Base-by-base conservation (phyloP, 2,329 filamentous ascomycete species). In the Fusarium chaquense region DNA sequence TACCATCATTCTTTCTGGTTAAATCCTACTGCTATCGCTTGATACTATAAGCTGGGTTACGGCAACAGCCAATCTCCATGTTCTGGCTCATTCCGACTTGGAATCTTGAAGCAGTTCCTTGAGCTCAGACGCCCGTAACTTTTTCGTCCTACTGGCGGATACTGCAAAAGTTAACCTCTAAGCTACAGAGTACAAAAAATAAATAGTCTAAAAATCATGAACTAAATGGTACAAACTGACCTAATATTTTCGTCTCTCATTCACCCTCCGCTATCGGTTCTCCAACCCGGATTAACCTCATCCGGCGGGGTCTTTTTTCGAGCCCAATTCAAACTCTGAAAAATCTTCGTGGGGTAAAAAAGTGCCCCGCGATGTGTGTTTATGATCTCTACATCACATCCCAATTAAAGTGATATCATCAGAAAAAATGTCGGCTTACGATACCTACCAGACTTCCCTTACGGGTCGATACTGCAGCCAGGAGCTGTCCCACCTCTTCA, bases 401-500 rank as follows among this genome's bases (percentile, higher is more conserved):
- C 40, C 51, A 22, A 45, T 47, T 44, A 26, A 33, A 50, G 53
- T 52, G 53, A 56, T 30, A 41, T 36, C 43, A 35, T 40, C 11
- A 12, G 46, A 33, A 46, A 46, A 28, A 35, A 64, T 64, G 61
- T n/a, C 58, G 9, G 32, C 58, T 33, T 63, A 33, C 32, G 58
- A 62, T 33, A 62, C 58, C 11, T 63, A 63, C 35, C 60, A 63
- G 20, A 63, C 60, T 22, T 62, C 60, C 28, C 16, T 63, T 7
- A 63, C 60, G 4, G 58, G 40, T 32, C 47, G 60, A 22, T 63
- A 63, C 58, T 63, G 60, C 60, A 63, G 60, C 36, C 38, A 62
- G 47, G 60, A 63, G 58, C 30, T 63, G 41, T 62, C 58, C 8
- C 60, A 63, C n/a, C 58, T 63, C 22, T 63, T 62, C 58, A 63